phyloP scores from a whole-genome alignment of 106 monocot genomes.

The Triglochin maritima region DNA sequence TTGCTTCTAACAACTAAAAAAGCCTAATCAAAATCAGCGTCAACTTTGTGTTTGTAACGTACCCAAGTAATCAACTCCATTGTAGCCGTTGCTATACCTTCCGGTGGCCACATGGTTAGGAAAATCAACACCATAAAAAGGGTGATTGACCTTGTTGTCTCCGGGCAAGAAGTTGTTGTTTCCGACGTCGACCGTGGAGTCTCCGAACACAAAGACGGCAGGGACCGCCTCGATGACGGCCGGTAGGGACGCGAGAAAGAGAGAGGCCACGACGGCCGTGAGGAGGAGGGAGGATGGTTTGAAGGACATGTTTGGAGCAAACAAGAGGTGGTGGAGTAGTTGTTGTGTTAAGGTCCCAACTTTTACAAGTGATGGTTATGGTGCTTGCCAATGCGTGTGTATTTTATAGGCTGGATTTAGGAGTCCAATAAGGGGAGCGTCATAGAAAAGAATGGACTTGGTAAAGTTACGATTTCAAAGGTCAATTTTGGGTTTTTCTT shows the following conservation, averaged over 20 bases:
- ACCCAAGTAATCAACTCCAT: constrained; percentile 37
- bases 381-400: too few species aligned
- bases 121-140: constrained; percentile 44
- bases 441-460: too few species aligned
- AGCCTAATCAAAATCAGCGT: too few species aligned
- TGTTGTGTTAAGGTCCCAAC: too few species aligned
- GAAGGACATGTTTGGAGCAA: neutral
- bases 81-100: constrained; percentile 57
- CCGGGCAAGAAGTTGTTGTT: constrained; percentile 40
- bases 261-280: neutral
- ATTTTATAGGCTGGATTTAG: too few species aligned
- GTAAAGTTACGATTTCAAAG: too few species aligned
- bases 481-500: too few species aligned
- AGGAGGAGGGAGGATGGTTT: neutral
- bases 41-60: neutral
- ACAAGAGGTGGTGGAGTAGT: too few species aligned
- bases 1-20: too few species aligned
- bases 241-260: neutral
- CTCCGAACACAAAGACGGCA: constrained; percentile 52
- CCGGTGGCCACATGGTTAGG: constrained; percentile 31
- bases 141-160: constrained; percentile 31
- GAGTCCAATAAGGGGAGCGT: too few species aligned
- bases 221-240: constrained; percentile 12
- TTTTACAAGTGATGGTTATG: too few species aligned
- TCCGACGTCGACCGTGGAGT: constrained; percentile 47